Base-by-base conservation (phyloP, 768 basidiomycete species). In the Serpula lacrymans region DNA sequence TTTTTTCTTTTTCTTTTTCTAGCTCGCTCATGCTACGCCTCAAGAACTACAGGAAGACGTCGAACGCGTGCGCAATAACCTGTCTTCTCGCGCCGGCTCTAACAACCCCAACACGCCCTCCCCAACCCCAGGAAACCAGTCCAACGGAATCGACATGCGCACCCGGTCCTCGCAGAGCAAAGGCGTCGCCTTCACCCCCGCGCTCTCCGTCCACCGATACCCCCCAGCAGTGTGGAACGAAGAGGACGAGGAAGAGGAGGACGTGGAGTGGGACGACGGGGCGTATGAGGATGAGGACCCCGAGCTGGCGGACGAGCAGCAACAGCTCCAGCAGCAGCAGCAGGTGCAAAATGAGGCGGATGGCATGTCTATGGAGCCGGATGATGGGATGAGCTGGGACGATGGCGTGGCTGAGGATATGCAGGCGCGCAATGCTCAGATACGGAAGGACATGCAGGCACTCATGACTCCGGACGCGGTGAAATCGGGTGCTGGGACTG, bases 351-450 rank as follows among this genome's bases (percentile, higher is more conserved):
- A 39, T 26, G 37, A 57, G 49, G 53, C 62, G 43, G 59, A 45
- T 40, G 42, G 38, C 59, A 58, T 43, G 63, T 16, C 49, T 35
- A 77, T 83, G 71, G 84, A 86, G 38, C 77, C 75, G 0, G 89
- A 91, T 45, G 91, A 93, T 52, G 85, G 82, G 2, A 88, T 94
- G 78, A 75, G 77, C 45, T 94, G 93, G 92, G 90, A 92, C 34
- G 87, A 90, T 39, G 62, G 70, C 26, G 74, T 71, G 9, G 80
- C 77, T 2, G 78, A 75, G 39, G 69, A 72, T 31, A 70, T 72
- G 47, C 74, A 71, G 39, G 59, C 55, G 11, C 61, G 51, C 10
- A 60, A 53, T 34, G 53, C 46, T 16, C 54, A 60, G 46, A 52
- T 39, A 42, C 55, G 45, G 46, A 54, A 46, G 31, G 50, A 60